Conservation (phyloP, 2,329 filamentous ascomycete genomes). For the Bimuria novae-zelandiae region DNA sequence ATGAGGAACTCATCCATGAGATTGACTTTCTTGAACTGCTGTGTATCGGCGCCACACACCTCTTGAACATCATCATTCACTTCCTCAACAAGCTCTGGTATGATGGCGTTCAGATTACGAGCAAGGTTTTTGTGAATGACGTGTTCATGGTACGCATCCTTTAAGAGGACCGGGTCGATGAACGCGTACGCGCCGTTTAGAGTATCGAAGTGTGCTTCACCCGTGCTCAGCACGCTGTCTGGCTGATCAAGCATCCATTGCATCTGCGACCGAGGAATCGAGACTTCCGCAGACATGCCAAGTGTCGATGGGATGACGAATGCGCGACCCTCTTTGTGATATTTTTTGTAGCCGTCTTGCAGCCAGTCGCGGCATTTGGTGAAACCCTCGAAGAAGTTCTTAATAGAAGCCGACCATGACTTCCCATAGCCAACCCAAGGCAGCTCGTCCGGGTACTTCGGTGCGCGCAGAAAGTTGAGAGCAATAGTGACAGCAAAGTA, state of each 20-base stretch:
- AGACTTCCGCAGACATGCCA: constrained; percentile 31
- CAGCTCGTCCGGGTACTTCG: constrained; percentile 22
- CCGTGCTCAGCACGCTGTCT: constrained; percentile 45
- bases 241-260: constrained; percentile 51
- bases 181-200: constrained; percentile 49
- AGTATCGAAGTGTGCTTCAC: constrained; percentile 44
- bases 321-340: constrained; percentile 28
- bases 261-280: constrained; percentile 43
- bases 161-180: constrained; percentile 39
- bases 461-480: constrained; percentile 19
- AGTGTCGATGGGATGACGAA: constrained; percentile 34
- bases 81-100: constrained; percentile 48
- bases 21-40: constrained; percentile 44
- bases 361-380: constrained; percentile 31
- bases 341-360: constrained; percentile 26
- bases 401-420: constrained; percentile 23
- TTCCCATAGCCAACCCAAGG: constrained; percentile 34
- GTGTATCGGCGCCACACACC: constrained; percentile 45
- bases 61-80: constrained; percentile 38
- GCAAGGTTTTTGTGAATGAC: constrained; percentile 49
- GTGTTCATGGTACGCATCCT: constrained; percentile 48
- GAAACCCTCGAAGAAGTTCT: constrained; percentile 23
- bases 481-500: constrained; percentile 20
- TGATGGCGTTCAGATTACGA: constrained; percentile 44
- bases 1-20: constrained; percentile 43